Conservation (phyloP, 1,284 basidiomycete species). For the Porodaedalea pini region DNA sequence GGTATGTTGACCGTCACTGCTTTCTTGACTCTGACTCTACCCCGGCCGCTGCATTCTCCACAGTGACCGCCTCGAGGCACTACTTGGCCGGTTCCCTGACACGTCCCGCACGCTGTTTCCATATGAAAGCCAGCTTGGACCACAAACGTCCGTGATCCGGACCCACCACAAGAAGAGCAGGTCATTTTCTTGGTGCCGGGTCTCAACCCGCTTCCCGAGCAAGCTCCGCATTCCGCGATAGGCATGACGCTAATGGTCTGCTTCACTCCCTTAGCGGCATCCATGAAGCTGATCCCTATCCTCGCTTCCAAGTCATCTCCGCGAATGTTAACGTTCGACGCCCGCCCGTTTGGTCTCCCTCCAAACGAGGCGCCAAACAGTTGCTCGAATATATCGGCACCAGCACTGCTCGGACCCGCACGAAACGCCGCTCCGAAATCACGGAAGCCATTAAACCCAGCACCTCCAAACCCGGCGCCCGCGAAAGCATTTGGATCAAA, state of each 20-base stretch:
- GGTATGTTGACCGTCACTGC: slow-evolving; percentile 84
- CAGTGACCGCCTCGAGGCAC: slow-evolving; percentile 83
- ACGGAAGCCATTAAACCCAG: slow-evolving; percentile 65
- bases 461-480: slow-evolving; percentile 47
- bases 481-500: slow-evolving; percentile 86
- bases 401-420: slow-evolving; percentile 45
- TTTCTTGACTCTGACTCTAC: slow-evolving; percentile 81
- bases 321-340: slow-evolving; percentile 50
- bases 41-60: slow-evolving; percentile 79
- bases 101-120: slow-evolving; percentile 87
- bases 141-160: slow-evolving; percentile 87
- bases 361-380: slow-evolving; percentile 74
- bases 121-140: slow-evolving; percentile 96
- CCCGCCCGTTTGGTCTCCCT: slow-evolving; percentile 45
- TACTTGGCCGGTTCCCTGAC: slow-evolving; percentile 80
- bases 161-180: slow-evolving; percentile 82
- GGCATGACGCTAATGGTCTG: slow-evolving; percentile 78
- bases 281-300: slow-evolving; percentile 82
- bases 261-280: slow-evolving; percentile 89
- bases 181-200: slow-evolving; percentile 79
- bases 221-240: slow-evolving; percentile 81
- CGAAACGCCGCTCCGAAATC: slow-evolving; percentile 72
- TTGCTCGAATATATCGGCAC: slow-evolving; percentile 80
- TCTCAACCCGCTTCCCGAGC: slow-evolving; percentile 86
- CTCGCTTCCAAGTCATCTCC: slow-evolving; percentile 86